Conservation (phyloP, 345 rosid species). For the Punica granatum region DNA sequence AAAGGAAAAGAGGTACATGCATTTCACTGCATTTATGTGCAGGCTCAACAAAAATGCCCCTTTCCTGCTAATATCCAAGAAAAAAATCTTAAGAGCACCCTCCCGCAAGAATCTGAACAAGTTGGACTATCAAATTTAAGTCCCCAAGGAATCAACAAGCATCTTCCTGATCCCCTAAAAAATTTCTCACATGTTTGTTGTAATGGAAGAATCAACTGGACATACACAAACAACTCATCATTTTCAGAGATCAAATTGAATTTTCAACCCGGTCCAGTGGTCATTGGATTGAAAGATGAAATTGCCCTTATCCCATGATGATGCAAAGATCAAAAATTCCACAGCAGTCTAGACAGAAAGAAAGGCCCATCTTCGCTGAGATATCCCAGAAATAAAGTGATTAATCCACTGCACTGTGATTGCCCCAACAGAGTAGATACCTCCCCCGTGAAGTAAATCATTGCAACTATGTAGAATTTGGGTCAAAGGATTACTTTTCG, state of each 20-base stretch:
- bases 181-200: background rate
- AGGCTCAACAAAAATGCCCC: background rate
- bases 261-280: background rate
- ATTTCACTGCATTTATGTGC: background rate
- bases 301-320: background rate
- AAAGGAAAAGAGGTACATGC: background rate
- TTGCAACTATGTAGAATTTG: no score
- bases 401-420: background rate
- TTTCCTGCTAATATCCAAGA: background rate
- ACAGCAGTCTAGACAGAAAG: background rate
- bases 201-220: background rate
- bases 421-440: no score
- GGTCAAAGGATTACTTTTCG: background rate
- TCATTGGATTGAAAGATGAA: background rate
- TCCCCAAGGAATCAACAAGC: background rate
- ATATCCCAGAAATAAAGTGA: background rate
- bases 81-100: background rate
- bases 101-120: background rate
- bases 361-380: background rate
- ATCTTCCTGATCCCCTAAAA: background rate
- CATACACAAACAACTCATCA: background rate
- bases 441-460: no score
- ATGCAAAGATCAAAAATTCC: background rate
- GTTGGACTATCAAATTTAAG: constrained; percentile 1
- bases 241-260: background rate